Base-by-base conservation (phyloP, 148 eudicot genomes). In the Suaeda aralocaspica region DNA sequence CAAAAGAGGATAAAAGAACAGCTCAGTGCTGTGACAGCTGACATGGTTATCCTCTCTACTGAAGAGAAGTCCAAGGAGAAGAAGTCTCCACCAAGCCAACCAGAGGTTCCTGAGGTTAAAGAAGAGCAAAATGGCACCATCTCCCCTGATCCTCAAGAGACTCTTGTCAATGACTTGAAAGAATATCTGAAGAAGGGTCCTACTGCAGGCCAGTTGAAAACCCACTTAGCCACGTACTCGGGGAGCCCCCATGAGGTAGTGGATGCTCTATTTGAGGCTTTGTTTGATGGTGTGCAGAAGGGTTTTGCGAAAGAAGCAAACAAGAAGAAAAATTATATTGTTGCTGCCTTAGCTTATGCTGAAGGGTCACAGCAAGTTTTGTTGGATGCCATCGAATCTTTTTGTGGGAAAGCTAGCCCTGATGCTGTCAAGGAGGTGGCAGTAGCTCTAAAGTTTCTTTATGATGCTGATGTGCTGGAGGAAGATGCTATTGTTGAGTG, bases 1-100 rank as follows among this genome's bases (percentile, higher is more conserved):
- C 85, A 76, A 16, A 81, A 74, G 71, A 79, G 95, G 55, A 89
- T 89, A 19, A 84, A 85, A 48, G 95, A 89, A 63, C 95, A 89
- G 77, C 81, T 91, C 26, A 91, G 79, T 72, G 81, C 91, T 48
- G 94, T 78, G 46, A 88, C 97, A 15, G 84, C 97, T 51, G 89
- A 87, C 63, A 88, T 90, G 96, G 96, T 90, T 64, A 84, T 90
- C 79, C 91, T 90, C 34, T 31, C 89, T 0, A 81, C 93, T 16
- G 96, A 89, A 68, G 83, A 81, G 21, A 77, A 82, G 61, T 61
- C 84, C 13, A 51, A 84, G 10, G 72, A 53, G 18, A 82, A 75
- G 58, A 81, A 86, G 75, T 72, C 84, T 19, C 86, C 88, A 2
- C 72, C 70, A 9, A 74, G 58, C n/a, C 77, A 79, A 24, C 46